Conservation (phyloP, 805 yeast species). For the Wickerhamiella siamensis region DNA sequence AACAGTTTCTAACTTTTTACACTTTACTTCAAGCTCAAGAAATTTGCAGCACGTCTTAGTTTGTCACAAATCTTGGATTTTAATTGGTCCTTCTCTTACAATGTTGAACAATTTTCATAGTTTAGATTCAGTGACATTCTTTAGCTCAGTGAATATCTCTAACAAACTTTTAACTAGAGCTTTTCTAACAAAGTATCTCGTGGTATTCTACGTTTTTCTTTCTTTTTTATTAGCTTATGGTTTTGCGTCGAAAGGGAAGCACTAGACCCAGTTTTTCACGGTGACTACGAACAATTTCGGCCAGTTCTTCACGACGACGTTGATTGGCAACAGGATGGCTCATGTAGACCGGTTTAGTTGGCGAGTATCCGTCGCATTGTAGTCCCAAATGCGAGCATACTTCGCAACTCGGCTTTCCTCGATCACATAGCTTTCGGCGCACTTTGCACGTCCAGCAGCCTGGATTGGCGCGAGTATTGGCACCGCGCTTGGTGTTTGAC, state of each 20-base stretch:
- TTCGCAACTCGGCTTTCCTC: constrained; percentile 43
- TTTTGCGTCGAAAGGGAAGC: neutral
- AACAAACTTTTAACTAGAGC: too few relatives aligned
- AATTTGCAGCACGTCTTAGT: neutral
- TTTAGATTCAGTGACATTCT: too few relatives aligned
- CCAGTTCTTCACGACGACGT: constrained; percentile 6
- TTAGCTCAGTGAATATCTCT: too few relatives aligned
- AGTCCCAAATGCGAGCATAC: constrained; percentile 45
- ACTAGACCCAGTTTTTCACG: neutral
- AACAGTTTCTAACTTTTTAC: neutral
- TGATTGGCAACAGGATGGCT: constrained; percentile 15
- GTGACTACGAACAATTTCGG: neutral
- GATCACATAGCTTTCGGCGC: constrained; percentile 60
- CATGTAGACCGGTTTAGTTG: constrained; percentile 42
- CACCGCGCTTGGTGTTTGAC: too few relatives aligned
- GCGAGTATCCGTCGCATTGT: constrained; percentile 42
- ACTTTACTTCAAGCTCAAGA: neutral
- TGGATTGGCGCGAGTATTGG: too few relatives aligned
- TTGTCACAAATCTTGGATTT: neutral
- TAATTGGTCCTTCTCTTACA: neutral
- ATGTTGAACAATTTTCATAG: too few relatives aligned
- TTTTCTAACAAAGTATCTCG: too few relatives aligned
- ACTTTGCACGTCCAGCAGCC: constrained; percentile 64
- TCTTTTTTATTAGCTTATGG: constrained; percentile 1
- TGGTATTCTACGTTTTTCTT: neutral